Percentiles rank a stretch among this genome's conserved stretches.
These are phyloP conservation scores for Solanum virginianum DNA, from an alignment of 257 asterid genomes.

Conservation along the genomic window DNA sequence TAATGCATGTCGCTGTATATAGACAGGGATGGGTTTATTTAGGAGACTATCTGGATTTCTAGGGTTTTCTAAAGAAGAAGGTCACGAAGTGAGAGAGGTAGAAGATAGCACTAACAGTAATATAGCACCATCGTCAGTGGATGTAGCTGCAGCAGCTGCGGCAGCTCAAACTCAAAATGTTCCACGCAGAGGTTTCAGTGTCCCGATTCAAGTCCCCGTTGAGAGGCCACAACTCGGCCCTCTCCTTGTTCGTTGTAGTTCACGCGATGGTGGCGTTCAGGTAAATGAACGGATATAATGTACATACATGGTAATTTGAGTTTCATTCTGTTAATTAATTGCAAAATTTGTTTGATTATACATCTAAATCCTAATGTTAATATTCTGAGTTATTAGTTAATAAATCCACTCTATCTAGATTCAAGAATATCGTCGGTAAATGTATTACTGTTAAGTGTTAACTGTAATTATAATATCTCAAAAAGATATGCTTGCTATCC, in stretches of 20 bases:
- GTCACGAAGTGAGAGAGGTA: slow-evolving; percentile 15
- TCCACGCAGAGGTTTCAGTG: slow-evolving; percentile 61
- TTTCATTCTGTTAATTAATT: background rate
- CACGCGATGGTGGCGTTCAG: slow-evolving; percentile 79
- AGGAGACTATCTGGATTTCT: slow-evolving; percentile 40
- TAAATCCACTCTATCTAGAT: background rate
- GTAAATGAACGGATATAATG: slow-evolving; percentile 6
- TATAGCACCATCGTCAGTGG: slow-evolving; percentile 8
- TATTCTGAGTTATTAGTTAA: background rate
- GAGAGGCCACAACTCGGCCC: slow-evolving; percentile 50
- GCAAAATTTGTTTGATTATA: background rate
- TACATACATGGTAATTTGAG: background rate
- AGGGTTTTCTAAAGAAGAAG: slow-evolving; percentile 53
- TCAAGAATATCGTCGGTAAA: background rate
- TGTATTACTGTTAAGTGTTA: background rate
- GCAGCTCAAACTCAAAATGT: slow-evolving; percentile 34
- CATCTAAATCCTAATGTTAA: background rate
- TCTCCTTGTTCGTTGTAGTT: slow-evolving; percentile 45
- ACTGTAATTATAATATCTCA: background rate
- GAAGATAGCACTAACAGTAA: slow-evolving; percentile 17
- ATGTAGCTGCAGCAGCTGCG: slow-evolving; percentile 7
- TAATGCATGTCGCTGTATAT: background rate
- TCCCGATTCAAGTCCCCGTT: slow-evolving; percentile 61
- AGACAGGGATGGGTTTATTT: slow-evolving; percentile 39
- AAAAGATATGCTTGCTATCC: background rate